Conservation (phyloP, 352 stramenopile genomes). For the Discostella stelligera region DNA sequence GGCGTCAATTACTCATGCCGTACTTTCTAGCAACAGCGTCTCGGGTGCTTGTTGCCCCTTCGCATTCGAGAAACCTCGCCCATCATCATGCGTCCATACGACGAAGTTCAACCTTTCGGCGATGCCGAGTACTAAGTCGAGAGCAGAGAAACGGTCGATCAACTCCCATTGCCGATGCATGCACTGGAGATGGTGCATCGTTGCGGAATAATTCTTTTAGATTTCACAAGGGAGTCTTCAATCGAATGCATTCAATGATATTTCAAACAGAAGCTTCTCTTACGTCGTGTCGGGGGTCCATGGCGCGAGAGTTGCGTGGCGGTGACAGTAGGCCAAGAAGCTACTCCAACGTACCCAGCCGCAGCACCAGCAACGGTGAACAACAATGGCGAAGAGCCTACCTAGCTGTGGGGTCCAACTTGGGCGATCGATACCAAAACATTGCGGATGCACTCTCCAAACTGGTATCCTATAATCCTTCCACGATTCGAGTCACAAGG, state of each 20-base stretch:
- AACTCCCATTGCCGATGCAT: too few species aligned
- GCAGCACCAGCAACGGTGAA: not conserved
- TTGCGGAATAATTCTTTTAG: not conserved
- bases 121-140: not conserved
- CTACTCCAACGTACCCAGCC: not conserved
- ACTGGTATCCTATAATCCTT: conserved; percentile 17
- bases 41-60: too few species aligned
- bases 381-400: conserved; percentile 52
- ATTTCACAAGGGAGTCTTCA: not conserved
- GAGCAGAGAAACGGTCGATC: not conserved
- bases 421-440: conserved; percentile 70
- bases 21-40: too few species aligned
- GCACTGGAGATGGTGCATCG: not conserved
- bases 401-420: conserved; percentile 79
- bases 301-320: conserved; percentile 8
- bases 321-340: conserved; percentile 1
- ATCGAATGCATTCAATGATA: not conserved
- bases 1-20: too few species aligned
- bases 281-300: not conserved
- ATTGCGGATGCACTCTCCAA: conserved; percentile 59
- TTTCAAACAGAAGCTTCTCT: not conserved
- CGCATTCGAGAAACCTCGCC: too few species aligned
- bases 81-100: too few species aligned
- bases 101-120: too few species aligned
- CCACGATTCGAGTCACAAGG: conserved; percentile 43